phyloP scores from a whole-genome alignment of 768 basidiomycete species.

The Trametopsis cervina region DNA sequence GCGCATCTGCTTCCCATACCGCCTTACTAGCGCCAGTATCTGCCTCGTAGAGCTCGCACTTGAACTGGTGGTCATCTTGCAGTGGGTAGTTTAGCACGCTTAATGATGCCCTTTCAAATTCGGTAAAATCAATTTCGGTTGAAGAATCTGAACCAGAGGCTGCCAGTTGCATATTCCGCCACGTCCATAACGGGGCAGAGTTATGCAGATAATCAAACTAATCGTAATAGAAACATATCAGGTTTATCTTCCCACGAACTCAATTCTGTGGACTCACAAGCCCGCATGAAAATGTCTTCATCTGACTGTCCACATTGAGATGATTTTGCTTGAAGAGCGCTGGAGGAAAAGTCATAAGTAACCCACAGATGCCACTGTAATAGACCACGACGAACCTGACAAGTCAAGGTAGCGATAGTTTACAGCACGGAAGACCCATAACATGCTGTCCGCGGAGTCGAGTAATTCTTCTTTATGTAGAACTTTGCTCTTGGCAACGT shows the following conservation, averaged over 20 bases:
- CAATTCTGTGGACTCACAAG: slow-evolving; percentile 14
- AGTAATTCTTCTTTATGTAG: slow-evolving; percentile 19
- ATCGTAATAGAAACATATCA: not conserved
- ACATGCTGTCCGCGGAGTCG: slow-evolving; percentile 15
- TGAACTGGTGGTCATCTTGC: slow-evolving; percentile 10
- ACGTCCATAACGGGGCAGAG: slow-evolving; percentile 9
- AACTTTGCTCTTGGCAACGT: slow-evolving; percentile 19
- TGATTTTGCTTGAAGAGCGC: slow-evolving; percentile 13
- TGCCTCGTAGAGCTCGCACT: slow-evolving; percentile 10
- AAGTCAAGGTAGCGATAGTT: slow-evolving; percentile 13
- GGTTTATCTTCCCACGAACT: too few species aligned
- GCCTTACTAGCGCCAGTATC: not conserved
- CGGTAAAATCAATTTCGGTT: not conserved
- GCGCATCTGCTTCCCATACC: not conserved
- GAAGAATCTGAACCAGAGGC: not conserved
- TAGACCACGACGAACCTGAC: not conserved
- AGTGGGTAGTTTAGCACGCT: slow-evolving; percentile 7
- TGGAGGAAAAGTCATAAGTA: not conserved
- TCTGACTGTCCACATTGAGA: slow-evolving; percentile 11
- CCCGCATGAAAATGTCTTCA: slow-evolving; percentile 19
- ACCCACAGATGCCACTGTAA: not conserved
- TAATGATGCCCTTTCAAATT: not conserved
- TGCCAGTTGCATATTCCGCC: slow-evolving; percentile 4
- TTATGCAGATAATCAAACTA: slow-evolving; percentile 14
- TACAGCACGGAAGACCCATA: slow-evolving; percentile 15